Base-by-base conservation (phyloP, 768 basidiomycete species). In the Dioszegia aurantiaca region DNA sequence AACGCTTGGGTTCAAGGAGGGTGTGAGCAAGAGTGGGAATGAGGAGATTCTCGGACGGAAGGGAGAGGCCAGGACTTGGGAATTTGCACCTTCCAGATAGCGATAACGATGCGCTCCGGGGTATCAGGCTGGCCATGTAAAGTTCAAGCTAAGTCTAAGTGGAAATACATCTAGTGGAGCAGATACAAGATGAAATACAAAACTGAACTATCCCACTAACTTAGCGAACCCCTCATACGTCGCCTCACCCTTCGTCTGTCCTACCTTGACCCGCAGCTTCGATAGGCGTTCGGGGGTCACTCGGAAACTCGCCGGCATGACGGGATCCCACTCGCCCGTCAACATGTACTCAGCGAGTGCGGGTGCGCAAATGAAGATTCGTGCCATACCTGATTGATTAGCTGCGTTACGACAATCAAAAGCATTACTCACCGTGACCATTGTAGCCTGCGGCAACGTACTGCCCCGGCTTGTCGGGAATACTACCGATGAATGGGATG, bases 1-100 rank as follows among this genome's bases (percentile, higher is more conserved):
- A 85, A 95, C 94, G 2, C 87, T 91, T 69, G 93, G 93, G 4
- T 79, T 70, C 60, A 78, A 89, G 83, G 79, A 81, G 83, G 73
- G 88, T 75, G 0, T 82, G 82, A 70, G 86, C 83, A 27, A 82
- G 79, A 39, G 84, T 82, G 26, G 86, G 75, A 78, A 88, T 84
- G 12, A 87, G 84, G 36, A 84, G 84, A 73, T 73, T 37, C 16
- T 61, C 40, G 64, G 68, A 39, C 55, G 72, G 55, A 62, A 88
- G 85, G 45, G 88, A 86, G 59, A 58, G 65, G 87, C 90, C 64
- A 80, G 89, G 59, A 91, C 88, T 61, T 93, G 90, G 90, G 88
- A 92, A 75, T 91, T 93, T 77, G 90, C 59, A 1, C 56, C 42
- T 40, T 49, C 37, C 4, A 28, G 37, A 27, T 26, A 27, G 55